Percentiles rank a stretch among this genome's conserved stretches.
phyloP scores from a whole-genome alignment of 176 grass and related monocot species.

The Luzula sylvatica region DNA sequence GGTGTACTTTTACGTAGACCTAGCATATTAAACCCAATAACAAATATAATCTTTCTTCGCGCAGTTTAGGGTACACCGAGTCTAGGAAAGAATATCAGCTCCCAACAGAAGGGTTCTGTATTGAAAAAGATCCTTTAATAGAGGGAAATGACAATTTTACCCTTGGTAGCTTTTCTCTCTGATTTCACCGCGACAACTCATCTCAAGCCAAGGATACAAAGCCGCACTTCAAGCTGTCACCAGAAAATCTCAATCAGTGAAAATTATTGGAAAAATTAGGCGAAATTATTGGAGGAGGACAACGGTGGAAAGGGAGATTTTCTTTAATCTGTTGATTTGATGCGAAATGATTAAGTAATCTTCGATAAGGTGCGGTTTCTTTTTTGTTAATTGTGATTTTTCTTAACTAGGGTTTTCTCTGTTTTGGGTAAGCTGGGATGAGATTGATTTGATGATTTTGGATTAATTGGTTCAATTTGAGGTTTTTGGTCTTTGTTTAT shows the following conservation, averaged over 20 bases:
- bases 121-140: too few species aligned
- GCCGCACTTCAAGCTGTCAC: not conserved
- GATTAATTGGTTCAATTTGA: not conserved
- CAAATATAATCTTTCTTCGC: too few species aligned
- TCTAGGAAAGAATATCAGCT: not conserved
- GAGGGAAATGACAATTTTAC: not conserved
- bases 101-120: not conserved
- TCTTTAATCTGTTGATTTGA: not conserved
- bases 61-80: not conserved
- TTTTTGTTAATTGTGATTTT: not conserved
- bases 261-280: not conserved
- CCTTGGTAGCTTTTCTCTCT: not conserved
- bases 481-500: not conserved
- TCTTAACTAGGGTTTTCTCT: slow-evolving; percentile 1
- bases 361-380: slow-evolving; percentile 18
- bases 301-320: not conserved
- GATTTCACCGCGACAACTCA: not conserved
- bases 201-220: not conserved
- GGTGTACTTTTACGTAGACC: too few species aligned
- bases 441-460: not conserved
- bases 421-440: not conserved
- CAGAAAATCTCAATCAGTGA: not conserved
- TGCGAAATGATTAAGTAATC: slow-evolving; percentile 7
- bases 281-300: not conserved
- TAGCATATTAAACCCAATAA: too few species aligned